Evolutionary conservation across 2,329 filamentous ascomycete genomes (phyloP).

Genomic region (Phaeomoniella chlamydospora): DNA sequence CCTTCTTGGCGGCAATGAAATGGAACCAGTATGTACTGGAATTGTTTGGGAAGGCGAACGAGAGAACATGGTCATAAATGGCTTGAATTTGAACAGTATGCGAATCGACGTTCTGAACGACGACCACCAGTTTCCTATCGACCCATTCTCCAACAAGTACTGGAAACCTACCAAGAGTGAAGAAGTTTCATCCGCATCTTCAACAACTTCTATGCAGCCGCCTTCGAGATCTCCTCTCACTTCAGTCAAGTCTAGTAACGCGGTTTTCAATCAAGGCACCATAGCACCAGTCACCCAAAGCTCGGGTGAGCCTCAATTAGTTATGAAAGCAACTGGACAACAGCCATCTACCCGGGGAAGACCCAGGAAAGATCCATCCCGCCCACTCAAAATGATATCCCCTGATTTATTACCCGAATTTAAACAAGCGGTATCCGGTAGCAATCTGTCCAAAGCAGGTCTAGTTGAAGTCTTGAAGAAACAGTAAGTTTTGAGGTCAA

Average conservation of each 20-base stretch:
- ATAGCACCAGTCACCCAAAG: neutral
- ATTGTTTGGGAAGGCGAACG: conserved; percentile 62
- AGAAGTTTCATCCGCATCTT: conserved; percentile 7
- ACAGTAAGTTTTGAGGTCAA: conserved; percentile 27
- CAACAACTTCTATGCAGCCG: conserved; percentile 12
- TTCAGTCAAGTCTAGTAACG: conserved; percentile 8
- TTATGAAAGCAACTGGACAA: conserved; percentile 1
- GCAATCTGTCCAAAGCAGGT: conserved; percentile 58
- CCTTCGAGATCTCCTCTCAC: conserved; percentile 12
- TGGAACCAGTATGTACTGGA: conserved; percentile 65
- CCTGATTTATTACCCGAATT: conserved; percentile 50
- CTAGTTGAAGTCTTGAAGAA: conserved; percentile 63
- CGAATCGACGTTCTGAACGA: conserved; percentile 45
- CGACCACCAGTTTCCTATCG: conserved; percentile 38
- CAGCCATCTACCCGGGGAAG: conserved; percentile 2
- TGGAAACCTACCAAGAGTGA: conserved; percentile 37
- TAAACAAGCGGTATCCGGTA: conserved; percentile 54
- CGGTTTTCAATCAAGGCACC: neutral
- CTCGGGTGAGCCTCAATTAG: neutral
- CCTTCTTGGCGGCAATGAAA: conserved; percentile 46
- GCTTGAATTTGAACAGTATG: conserved; percentile 42
- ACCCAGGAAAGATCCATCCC: conserved; percentile 5
- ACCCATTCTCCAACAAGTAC: conserved; percentile 73
- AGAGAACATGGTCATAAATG: conserved; percentile 22
- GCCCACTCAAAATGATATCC: conserved; percentile 27